These are phyloP conservation scores for Ceratopteris richardii DNA, from an alignment of 75 land plant genomes.

Conservation along the genomic window DNA sequence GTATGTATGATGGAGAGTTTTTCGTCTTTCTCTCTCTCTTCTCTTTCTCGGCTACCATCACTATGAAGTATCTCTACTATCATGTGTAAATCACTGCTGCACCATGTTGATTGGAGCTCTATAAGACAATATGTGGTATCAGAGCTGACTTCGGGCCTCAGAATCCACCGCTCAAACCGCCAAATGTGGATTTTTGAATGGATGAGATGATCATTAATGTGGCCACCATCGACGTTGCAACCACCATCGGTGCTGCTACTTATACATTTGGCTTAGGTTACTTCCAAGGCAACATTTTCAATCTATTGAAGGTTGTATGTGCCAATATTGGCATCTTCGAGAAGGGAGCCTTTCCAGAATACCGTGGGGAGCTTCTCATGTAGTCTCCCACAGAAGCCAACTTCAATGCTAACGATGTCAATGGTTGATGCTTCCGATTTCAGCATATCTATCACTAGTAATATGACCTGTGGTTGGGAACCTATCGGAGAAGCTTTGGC, in stretches of 20 bases:
- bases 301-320: constrained; percentile 36
- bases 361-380: constrained; percentile 30
- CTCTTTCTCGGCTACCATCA: too few relatives aligned
- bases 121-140: too few relatives aligned
- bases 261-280: constrained; percentile 34
- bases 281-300: constrained; percentile 28
- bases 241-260: constrained; percentile 33
- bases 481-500: too few relatives aligned
- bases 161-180: constrained; percentile 27
- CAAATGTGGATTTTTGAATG: constrained; percentile 51
- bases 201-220: constrained; percentile 48
- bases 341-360: constrained; percentile 35
- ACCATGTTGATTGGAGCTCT: too few relatives aligned
- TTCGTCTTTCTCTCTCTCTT: too few relatives aligned
- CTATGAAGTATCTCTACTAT: too few relatives aligned
- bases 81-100: too few relatives aligned
- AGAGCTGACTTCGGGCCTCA: constrained; percentile 24
- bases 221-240: constrained; percentile 31
- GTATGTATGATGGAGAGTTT: too few relatives aligned
- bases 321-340: constrained; percentile 43
- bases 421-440: constrained; percentile 24
- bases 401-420: constrained; percentile 36
- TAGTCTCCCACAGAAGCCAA: constrained; percentile 23
- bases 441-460: too few relatives aligned
- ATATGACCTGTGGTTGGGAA: too few relatives aligned